phyloP scores from a whole-genome alignment of 306 rosid genomes.

The Castanea sativa region DNA sequence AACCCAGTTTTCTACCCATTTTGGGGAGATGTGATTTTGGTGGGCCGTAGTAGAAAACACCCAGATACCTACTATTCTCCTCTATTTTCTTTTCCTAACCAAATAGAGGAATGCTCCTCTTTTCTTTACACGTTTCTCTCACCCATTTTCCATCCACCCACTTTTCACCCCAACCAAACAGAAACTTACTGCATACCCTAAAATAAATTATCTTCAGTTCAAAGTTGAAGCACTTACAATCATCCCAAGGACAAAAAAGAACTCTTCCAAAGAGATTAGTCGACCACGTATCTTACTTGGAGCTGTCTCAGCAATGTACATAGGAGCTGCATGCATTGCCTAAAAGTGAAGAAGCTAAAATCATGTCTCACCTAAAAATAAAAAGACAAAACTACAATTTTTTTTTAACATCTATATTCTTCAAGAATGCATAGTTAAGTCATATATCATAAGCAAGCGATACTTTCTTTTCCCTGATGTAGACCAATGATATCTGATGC shows the following conservation, averaged over 20 bases:
- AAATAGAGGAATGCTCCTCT: no score
- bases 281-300: constrained; percentile 78
- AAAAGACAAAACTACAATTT: background rate
- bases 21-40: no score
- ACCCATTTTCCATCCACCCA: no score
- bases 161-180: no score
- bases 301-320: constrained; percentile 98
- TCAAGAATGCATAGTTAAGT: constrained; percentile 7
- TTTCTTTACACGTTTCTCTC: no score
- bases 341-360: constrained; percentile 34
- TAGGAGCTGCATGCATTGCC: constrained; percentile 99
- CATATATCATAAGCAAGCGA: background rate
- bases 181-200: background rate
- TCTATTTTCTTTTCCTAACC: no score
- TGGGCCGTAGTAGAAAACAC: no score
- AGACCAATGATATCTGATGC: no score
- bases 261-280: constrained; percentile 83
- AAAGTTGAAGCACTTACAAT: constrained; percentile 68
- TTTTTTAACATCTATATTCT: background rate
- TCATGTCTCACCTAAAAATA: constrained; percentile 13
- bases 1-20: no score
- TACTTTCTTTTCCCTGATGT: background rate
- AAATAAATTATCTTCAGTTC: constrained; percentile 16
- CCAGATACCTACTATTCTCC: no score
- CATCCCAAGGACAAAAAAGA: constrained; percentile 91